These are phyloP conservation scores for Thelonectria rubi DNA, from an alignment of 2,329 filamentous ascomycete genomes.

Conservation along the genomic window DNA sequence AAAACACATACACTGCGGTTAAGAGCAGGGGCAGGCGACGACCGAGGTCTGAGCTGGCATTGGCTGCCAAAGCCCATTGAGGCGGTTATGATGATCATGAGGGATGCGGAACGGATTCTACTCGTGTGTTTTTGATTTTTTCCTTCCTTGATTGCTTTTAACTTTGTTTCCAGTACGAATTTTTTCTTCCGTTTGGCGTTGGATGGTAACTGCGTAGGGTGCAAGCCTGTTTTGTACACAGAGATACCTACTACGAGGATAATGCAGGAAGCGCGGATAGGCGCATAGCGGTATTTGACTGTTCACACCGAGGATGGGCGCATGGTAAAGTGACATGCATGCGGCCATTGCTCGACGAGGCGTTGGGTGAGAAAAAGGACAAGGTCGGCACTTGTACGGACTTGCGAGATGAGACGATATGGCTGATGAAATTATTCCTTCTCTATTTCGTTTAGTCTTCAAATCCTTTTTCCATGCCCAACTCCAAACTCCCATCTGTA, in stretches of 20 bases:
- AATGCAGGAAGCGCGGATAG: slow-evolving; percentile 11
- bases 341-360: slow-evolving; percentile 14
- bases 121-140: slow-evolving; percentile 16
- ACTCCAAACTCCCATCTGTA: slow-evolving; percentile 34
- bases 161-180: slow-evolving; percentile 17
- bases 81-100: slow-evolving; percentile 35
- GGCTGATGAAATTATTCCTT: slow-evolving; percentile 13
- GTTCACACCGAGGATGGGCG: slow-evolving; percentile 10
- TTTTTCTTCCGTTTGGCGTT: slow-evolving; percentile 36
- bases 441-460: slow-evolving; percentile 10
- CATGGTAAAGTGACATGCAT: slow-evolving; percentile 5
- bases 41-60: neutral
- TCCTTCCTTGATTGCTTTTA: slow-evolving; percentile 3
- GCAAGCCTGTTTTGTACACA: slow-evolving; percentile 29
- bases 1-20: slow-evolving; percentile 22
- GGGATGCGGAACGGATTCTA: slow-evolving; percentile 30
- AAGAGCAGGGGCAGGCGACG: slow-evolving; percentile 33
- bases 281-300: slow-evolving; percentile 14
- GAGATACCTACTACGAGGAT: slow-evolving; percentile 21
- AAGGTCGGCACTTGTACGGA: neutral
- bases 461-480: slow-evolving; percentile 9
- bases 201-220: slow-evolving; percentile 31
- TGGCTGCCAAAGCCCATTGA: slow-evolving; percentile 5
- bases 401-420: neutral
- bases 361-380: slow-evolving; percentile 35